Conservation (phyloP, 768 basidiomycete species). For the Pleurotus citrinopileatus region DNA sequence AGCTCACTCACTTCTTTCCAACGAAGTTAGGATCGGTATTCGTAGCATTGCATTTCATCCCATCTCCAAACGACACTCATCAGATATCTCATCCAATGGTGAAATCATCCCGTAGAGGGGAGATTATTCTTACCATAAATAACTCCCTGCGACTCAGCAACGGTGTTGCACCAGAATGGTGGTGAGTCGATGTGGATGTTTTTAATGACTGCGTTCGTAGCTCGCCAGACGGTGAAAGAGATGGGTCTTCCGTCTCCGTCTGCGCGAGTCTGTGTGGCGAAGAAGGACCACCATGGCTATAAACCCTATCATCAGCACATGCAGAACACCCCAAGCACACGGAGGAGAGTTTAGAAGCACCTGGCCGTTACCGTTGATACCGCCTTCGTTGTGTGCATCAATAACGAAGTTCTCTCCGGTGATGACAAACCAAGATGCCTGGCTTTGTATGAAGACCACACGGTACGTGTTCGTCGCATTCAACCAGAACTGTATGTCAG, state of each 20-base stretch:
- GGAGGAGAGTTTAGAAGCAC: slow-evolving; percentile 18
- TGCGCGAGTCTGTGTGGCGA: slow-evolving; percentile 37
- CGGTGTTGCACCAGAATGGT: slow-evolving; percentile 61
- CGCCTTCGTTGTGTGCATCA: slow-evolving; percentile 53
- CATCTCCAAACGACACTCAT: slow-evolving; percentile 36
- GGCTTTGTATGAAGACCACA: slow-evolving; percentile 63
- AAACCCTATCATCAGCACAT: not conserved
- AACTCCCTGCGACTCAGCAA: slow-evolving; percentile 47
- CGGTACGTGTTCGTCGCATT: slow-evolving; percentile 52
- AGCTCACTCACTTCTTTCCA: slow-evolving; percentile 44
- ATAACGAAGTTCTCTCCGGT: slow-evolving; percentile 54
- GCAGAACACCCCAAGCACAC: not conserved
- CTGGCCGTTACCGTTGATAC: slow-evolving; percentile 60
- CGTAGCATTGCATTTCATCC: slow-evolving; percentile 56
- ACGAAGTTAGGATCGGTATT: slow-evolving; percentile 48
- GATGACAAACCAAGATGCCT: slow-evolving; percentile 65
- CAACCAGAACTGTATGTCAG: slow-evolving; percentile 55
- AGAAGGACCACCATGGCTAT: slow-evolving; percentile 57
- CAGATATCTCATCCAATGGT: not conserved
- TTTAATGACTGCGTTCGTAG: slow-evolving; percentile 35
- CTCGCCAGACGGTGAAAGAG: slow-evolving; percentile 47
- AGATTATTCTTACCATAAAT: slow-evolving; percentile 18
- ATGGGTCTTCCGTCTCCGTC: slow-evolving; percentile 63
- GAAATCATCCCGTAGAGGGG: not conserved
- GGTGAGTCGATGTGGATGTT: slow-evolving; percentile 51